Conservation (phyloP, 2,329 filamentous ascomycete species). For the Ophiognomonia clavigignenti-juglandacearum region DNA sequence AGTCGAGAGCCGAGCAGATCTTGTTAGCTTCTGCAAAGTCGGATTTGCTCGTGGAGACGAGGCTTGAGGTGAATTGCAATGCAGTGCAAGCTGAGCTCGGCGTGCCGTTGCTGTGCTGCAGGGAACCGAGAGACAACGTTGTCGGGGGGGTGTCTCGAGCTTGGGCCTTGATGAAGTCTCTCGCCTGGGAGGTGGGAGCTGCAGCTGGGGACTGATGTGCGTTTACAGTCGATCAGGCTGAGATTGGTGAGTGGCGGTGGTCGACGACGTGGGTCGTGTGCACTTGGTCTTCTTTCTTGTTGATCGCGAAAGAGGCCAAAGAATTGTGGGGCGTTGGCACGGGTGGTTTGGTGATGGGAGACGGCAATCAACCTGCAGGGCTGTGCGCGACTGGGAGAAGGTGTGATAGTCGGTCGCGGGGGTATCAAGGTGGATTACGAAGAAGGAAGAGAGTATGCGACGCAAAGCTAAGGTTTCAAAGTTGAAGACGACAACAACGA, state of each 20-base stretch:
- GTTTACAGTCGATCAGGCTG: background rate
- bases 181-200: background rate
- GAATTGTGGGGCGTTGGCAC: background rate
- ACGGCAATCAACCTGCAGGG: background rate
- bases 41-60: background rate
- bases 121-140: background rate
- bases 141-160: slow-evolving; percentile 3
- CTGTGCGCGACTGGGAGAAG: background rate
- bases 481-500: background rate
- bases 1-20: background rate
- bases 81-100: background rate
- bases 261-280: background rate
- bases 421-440: background rate
- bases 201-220: background rate
- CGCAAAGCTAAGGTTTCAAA: background rate
- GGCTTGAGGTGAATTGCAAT: background rate
- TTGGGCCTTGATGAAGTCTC: slow-evolving; percentile 3
- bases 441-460: background rate
- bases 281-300: too few relatives aligned
- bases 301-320: background rate
- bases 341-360: background rate
- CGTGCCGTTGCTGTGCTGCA: slow-evolving; percentile 2
- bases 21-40: background rate
- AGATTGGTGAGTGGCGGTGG: background rate
- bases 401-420: background rate